These are phyloP conservation scores for Ascomycota sp. DNA, from an alignment of 2,329 filamentous ascomycete species.

Conservation along the genomic window DNA sequence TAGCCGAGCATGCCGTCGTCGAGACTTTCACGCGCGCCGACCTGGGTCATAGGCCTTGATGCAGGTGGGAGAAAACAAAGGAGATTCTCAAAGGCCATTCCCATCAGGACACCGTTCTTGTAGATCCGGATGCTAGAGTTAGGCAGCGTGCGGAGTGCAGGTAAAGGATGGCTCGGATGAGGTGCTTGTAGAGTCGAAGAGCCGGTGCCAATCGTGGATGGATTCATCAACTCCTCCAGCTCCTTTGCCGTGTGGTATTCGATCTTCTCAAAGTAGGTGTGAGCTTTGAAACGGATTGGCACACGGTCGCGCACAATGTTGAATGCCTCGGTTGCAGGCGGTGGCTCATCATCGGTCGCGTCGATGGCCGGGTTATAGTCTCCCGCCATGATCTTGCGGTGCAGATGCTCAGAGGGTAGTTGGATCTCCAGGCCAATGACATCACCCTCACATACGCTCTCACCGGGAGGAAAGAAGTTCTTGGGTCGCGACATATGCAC, in stretches of 20 bases:
- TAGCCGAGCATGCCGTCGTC: constrained; percentile 94
- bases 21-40: constrained; percentile 64
- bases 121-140: constrained; percentile 74
- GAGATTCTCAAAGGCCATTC: constrained; percentile 72
- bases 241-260: constrained; percentile 79
- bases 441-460: constrained; percentile 72
- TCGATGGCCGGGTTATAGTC: constrained; percentile 78
- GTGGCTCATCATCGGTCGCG: constrained; percentile 33
- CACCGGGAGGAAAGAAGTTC: constrained; percentile 62
- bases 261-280: constrained; percentile 84
- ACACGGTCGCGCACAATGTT: constrained; percentile 92
- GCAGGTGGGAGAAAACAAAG: constrained; percentile 83
- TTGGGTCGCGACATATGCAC: constrained; percentile 88
- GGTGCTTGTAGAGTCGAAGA: constrained; percentile 35
- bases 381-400: constrained; percentile 73
- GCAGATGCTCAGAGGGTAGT: constrained; percentile 65
- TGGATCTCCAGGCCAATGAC: constrained; percentile 88
- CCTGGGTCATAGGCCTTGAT: constrained; percentile 49
- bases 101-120: constrained; percentile 76
- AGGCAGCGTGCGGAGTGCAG: constrained; percentile 69
- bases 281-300: constrained; percentile 81
- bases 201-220: constrained; percentile 26
- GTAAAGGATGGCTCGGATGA: constrained; percentile 49
- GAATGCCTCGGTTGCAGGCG: constrained; percentile 33
- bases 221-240: constrained; percentile 67